These are phyloP conservation scores for Mucuna pruriens DNA, from an alignment of 306 rosid genomes.

Conservation along the genomic window DNA sequence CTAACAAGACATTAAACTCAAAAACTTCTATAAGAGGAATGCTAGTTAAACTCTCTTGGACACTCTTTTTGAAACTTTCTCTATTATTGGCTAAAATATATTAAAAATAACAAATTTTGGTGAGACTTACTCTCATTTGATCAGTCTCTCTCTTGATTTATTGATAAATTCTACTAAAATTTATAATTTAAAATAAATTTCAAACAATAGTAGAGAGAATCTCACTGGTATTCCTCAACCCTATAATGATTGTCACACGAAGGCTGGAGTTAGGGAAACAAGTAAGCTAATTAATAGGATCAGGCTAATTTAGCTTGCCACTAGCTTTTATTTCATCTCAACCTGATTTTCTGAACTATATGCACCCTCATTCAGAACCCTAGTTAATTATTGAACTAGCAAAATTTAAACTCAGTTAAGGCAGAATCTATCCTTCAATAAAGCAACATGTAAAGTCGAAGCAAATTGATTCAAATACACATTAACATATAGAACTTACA, in stretches of 20 bases:
- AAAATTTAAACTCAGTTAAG: background rate
- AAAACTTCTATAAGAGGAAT: too few species aligned
- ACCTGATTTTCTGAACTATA: background rate
- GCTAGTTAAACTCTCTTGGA: too few species aligned
- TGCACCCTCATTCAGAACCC: background rate
- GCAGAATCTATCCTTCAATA: background rate
- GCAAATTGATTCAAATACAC: background rate
- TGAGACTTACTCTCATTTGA: too few species aligned
- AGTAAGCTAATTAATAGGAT: background rate
- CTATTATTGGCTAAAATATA: too few species aligned
- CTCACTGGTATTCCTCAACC: too few species aligned
- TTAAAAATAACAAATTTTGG: too few species aligned
- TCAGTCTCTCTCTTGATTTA: too few species aligned
- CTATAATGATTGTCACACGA: background rate
- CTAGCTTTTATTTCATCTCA: conserved; percentile 7
- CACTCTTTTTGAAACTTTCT: too few species aligned
- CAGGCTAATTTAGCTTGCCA: conserved; percentile 1
- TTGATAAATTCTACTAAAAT: too few species aligned
- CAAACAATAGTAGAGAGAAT: too few species aligned
- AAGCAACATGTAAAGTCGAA: background rate
- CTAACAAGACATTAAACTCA: background rate
- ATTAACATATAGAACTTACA: conserved; percentile 36
- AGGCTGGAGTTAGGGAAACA: background rate
- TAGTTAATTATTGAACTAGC: background rate
- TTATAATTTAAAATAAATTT: too few species aligned